Evolutionary conservation across 2,329 filamentous ascomycete species (phyloP).

Genomic region (Pyrenophora teres): DNA sequence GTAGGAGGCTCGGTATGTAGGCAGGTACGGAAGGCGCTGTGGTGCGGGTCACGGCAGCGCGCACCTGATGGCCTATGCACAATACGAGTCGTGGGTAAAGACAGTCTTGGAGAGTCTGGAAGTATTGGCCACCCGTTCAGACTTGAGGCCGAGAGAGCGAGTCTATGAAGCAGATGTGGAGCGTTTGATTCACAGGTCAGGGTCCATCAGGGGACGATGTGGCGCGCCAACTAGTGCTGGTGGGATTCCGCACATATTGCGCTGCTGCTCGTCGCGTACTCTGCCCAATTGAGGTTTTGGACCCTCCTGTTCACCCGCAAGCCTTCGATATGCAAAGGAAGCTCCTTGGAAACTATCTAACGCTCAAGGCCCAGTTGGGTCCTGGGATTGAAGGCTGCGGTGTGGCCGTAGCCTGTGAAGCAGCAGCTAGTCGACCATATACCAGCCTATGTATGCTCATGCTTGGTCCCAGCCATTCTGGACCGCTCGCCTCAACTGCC

Average conservation of each 20-base stretch:
- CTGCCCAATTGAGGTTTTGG: slow-evolving; percentile 10
- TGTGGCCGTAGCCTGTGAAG: slow-evolving; percentile 1
- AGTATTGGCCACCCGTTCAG: slow-evolving; percentile 15
- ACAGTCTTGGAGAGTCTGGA: slow-evolving; percentile 11
- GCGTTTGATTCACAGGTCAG: slow-evolving; percentile 14
- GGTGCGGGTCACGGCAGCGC: slow-evolving; percentile 10
- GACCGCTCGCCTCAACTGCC: slow-evolving; percentile 20
- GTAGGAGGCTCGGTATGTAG: slow-evolving; percentile 16
- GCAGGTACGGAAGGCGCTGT: slow-evolving; percentile 10
- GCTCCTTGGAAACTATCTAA: slow-evolving; percentile 1
- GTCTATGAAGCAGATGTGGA: slow-evolving; percentile 15
- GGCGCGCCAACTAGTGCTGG: slow-evolving; percentile 13
- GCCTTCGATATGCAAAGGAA: slow-evolving; percentile 6
- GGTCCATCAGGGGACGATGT: slow-evolving; percentile 19
- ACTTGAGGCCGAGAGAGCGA: slow-evolving; percentile 9
- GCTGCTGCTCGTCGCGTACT: slow-evolving; percentile 13
- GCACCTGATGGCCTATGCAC: slow-evolving; percentile 16
- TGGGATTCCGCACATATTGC: slow-evolving; percentile 14
- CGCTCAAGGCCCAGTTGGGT: neutral
- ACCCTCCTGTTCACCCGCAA: slow-evolving; percentile 14
- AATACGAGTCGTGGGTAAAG: slow-evolving; percentile 13
- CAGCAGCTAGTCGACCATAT: slow-evolving; percentile 1
- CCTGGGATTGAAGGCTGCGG: slow-evolving; percentile 3
- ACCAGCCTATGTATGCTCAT: neutral
- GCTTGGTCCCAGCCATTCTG: slow-evolving; percentile 13